Conservation (phyloP, 495 filamentous ascomycete genomes). For the Friedmanniomyces simplex region DNA sequence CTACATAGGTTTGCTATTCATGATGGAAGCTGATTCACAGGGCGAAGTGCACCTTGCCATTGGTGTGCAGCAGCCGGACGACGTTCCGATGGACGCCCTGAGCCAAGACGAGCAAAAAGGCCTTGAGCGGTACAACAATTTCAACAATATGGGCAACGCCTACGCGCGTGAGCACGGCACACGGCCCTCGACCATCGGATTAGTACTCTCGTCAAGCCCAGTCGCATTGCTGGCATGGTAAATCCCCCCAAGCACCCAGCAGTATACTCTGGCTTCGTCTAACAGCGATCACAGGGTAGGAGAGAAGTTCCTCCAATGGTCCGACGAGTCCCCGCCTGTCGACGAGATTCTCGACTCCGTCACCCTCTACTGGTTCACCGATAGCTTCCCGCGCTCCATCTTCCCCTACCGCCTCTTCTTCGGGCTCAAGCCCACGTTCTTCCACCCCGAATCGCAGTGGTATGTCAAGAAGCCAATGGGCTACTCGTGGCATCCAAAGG, state of each 20-base stretch:
- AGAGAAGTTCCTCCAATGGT: slow-evolving; percentile 59
- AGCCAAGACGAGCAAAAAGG: slow-evolving; percentile 13
- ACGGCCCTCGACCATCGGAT: slow-evolving; percentile 50
- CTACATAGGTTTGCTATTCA: neutral
- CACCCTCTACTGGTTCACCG: slow-evolving; percentile 57
- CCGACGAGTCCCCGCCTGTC: slow-evolving; percentile 41
- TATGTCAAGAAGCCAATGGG: slow-evolving; percentile 48
- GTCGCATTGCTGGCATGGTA: slow-evolving; percentile 57
- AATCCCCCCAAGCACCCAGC: slow-evolving; percentile 6
- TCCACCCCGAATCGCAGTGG: slow-evolving; percentile 26
- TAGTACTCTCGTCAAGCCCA: slow-evolving; percentile 47
- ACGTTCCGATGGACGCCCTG: neutral
- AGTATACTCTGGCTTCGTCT: neutral
- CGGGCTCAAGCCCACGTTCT: slow-evolving; percentile 20
- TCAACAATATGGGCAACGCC: slow-evolving; percentile 34
- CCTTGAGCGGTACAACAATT: slow-evolving; percentile 26
- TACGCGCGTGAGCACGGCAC: slow-evolving; percentile 52
- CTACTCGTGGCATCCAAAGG: slow-evolving; percentile 46
- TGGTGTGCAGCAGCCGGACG: neutral
- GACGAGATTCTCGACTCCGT: slow-evolving; percentile 48
- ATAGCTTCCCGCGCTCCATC: slow-evolving; percentile 45
- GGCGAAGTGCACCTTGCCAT: slow-evolving; percentile 2
- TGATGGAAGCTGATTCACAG: neutral
- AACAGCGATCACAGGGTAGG: slow-evolving; percentile 40
- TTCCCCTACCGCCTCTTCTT: slow-evolving; percentile 42